phyloP scores from a whole-genome alignment of 495 filamentous ascomycete genomes.

The Penicillium bovifimosum region DNA sequence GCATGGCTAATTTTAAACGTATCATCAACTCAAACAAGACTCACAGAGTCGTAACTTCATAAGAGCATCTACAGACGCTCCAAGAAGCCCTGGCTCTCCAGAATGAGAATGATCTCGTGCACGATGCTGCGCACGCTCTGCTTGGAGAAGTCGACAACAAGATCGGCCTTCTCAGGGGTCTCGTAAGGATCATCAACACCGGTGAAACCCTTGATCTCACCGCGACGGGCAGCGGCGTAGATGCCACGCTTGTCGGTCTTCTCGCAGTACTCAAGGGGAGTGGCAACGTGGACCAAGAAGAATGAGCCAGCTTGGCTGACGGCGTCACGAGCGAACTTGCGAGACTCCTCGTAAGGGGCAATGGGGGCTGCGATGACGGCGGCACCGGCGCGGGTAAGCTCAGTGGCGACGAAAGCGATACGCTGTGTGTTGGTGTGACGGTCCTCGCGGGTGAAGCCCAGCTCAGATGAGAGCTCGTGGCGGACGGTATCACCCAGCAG shows the following conservation, averaged over 20 bases:
- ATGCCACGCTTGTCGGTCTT: conserved; percentile 91
- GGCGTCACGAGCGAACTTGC: conserved; percentile 71
- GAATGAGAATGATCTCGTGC: conserved; percentile 90
- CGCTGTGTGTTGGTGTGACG: conserved; percentile 93
- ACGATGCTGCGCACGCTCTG: conserved; percentile 87
- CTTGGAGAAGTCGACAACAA: conserved; percentile 79
- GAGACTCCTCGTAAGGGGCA: conserved; percentile 78
- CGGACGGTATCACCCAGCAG: conserved; percentile 94
- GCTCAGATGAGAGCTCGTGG: conserved; percentile 84
- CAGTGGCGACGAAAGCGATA: conserved; percentile 92
- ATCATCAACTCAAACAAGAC: conserved; percentile 12
- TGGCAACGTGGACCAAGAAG: conserved; percentile 93
- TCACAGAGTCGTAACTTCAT: conserved; percentile 7
- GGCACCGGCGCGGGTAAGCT: conserved; percentile 86
- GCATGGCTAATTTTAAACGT: conserved; percentile 9
- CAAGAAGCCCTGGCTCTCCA: conserved; percentile 81
- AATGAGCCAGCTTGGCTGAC: conserved; percentile 84
- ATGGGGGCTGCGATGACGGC: conserved; percentile 98
- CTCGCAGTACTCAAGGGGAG: conserved; percentile 86
- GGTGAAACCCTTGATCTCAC: conserved; percentile 97
- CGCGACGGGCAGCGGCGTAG: conserved; percentile 75
- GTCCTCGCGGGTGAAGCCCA: conserved; percentile 91
- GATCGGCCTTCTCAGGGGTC: conserved; percentile 70
- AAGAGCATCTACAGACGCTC: conserved; percentile 29
- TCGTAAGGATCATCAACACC: conserved; percentile 98